Base-by-base conservation (phyloP, 208 protist genomes). In the Acanthamoeba triangularis region DNA sequence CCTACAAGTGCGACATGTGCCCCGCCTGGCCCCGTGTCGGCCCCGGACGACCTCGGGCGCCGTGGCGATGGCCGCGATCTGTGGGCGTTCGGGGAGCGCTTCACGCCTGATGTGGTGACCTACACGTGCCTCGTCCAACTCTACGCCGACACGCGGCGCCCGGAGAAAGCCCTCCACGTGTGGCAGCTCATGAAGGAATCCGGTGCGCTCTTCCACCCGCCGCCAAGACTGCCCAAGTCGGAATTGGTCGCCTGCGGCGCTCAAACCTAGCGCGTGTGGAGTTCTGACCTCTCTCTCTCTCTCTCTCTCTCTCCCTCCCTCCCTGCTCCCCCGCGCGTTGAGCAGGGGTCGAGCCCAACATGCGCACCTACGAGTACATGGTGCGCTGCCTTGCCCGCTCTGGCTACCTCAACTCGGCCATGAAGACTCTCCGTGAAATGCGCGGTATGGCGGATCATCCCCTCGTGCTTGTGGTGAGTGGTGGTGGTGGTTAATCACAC, bases 401-500 rank as follows among this genome's bases (percentile, higher is more conserved):
- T 20, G 59, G 23, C 11, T 91, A 91, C 56, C 56, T 91, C 56
- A 91, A 91, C 28, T 54, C 84, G 18, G 56, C 54, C 6, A 44
- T 91, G 47, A 91, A 69, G 84, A 91, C 61, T 10, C 59, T 91
- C 7, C 49, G 84, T 25, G 84, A 91, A 49, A 91, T 91, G 84
- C 49, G 84, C n/a, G 54, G 59, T 63, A 59, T 28, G 30, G 3
- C 37, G 37, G 2, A 41, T 41, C 37, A 47, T 11, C 33, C 6
- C 69, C 69, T 14, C 33, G 23, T 16, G 28, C 20, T 67, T 30
- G 4, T 80, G 72, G 3, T 80, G 10, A 14, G 11, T 52, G 4
- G 11, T 52, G 4, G 11, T 52, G 11, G 11, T 52, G 11, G 11
- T 52, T 52, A 52, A 52, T 52, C 3, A 52, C 11, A 52, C 3